Base-by-base conservation (phyloP, 805 yeast genomes). In the Lipomyces anomalus region DNA sequence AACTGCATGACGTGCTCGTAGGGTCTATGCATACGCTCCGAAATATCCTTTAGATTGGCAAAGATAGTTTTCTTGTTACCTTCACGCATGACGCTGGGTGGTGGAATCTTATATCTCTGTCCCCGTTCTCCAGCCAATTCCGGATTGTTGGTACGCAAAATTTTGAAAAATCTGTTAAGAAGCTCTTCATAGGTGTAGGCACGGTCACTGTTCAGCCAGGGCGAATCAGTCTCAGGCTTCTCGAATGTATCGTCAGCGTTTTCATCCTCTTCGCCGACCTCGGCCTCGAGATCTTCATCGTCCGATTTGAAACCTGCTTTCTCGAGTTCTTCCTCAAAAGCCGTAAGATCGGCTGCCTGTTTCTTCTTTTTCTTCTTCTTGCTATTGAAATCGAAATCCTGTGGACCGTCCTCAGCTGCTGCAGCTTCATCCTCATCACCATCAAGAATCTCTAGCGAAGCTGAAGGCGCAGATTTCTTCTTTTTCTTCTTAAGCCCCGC, bases 1-100 rank as follows among this genome's bases (percentile, higher is more conserved):
- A 84, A 92, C 72, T 88, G 96, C 67, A 92, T 92, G 56, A 92
- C 80, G 71, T 92, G 98, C 63, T 92, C 98, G 57, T 95, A 92
- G 44, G 88, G 84, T 73, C 99, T 82, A 69, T 92, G 97, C 73
- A 92, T 76, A 46, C 88, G 92, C 58, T 85, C 85, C 53, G 95
- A 78, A 59, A 92, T 92, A 61, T 85, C 95, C 71, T 89, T 95
- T 57, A 92, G 89, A 68, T 92, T 92, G 56, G 96, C 88, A 65
- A 92, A 92, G 62, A 89, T 79, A 13, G 98, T 88, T 78, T 89
- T 92, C 72, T 92, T 92, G 64, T 80, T 79, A 68, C 98, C 97
- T 72, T 92, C 99, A 73, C 98, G 88, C 67, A 82, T 83, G 67
- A 95, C 92, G 55, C 83, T 75, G 52, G 99, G 99, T 35, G 97